Percentiles rank a stretch among this genome's conserved stretches.
Conservation (phyloP, 2,329 filamentous ascomycete species). For the Coniella vitis region DNA sequence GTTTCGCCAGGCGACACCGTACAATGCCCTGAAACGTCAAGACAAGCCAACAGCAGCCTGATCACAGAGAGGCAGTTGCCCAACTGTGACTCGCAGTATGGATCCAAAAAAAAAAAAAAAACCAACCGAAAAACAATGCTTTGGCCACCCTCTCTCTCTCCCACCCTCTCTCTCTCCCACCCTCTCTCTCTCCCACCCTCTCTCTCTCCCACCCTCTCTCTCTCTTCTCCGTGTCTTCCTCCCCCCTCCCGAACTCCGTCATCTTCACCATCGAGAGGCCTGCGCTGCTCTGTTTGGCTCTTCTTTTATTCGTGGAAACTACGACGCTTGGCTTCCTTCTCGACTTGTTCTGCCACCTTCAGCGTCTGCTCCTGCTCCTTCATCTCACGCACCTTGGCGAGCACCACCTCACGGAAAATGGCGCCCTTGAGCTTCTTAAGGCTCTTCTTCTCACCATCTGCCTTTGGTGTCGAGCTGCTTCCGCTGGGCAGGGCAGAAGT, state of each 20-base stretch:
- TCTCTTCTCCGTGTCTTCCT: no score
- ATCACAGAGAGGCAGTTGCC: background rate
- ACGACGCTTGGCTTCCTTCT: constrained; percentile 39
- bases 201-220: no score
- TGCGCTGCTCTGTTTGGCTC: background rate
- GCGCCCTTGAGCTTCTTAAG: constrained; percentile 52
- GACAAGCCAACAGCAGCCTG: background rate
- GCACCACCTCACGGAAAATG: constrained; percentile 89
- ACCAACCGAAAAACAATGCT: background rate
- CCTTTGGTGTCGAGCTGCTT: constrained; percentile 19
- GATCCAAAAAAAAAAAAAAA: background rate
- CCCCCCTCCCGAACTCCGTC: no score
- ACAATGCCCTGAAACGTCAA: background rate
- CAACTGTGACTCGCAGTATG: no score
- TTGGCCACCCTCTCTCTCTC: background rate
- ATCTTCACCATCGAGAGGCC: no score
- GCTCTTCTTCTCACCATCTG: constrained; percentile 33
- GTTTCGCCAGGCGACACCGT: no score
- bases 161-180: background rate
- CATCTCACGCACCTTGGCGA: constrained; percentile 88
- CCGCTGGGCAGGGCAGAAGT: constrained; percentile 20
- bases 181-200: no score
- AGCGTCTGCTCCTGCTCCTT: constrained; percentile 77
- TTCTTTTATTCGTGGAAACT: constrained; percentile 23
- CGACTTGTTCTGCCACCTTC: constrained; percentile 52